Base-by-base conservation (phyloP, 1,139 yeast species). In the Saccharomyces pastorianus region DNA sequence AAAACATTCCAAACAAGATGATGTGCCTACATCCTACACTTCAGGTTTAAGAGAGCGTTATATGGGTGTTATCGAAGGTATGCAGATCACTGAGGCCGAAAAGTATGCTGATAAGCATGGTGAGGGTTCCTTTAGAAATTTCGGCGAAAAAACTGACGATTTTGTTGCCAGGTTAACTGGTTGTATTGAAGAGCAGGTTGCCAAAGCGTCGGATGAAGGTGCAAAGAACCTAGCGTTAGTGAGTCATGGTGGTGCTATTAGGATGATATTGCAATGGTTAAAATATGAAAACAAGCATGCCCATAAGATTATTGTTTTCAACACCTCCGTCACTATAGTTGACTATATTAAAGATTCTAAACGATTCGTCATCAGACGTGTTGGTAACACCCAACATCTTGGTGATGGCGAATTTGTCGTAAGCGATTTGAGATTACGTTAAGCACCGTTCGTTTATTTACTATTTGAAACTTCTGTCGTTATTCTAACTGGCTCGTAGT, bases 211-310 rank as follows among this genome's bases (percentile, higher is more conserved):
- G 1, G 63, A 63, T 0, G 64, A 71, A 3, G 47, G 53, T 20
- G 68, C 73, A 57, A 67, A 70, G 49, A 85, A 85, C 56, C 77
- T 86, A 1, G 73, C 84, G 28, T 58, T 89, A 27, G 83, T 93
- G 55, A 83, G 93, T 11, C 97, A 90, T 66, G 97, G 97, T 20
- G 96, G 96, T 5, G 88, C 88, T 1, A 83, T 90, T 34, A 78
- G 88, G 52, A 78, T 82, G 49, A 77, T 85, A 48, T 65, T 80
- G 51, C 78, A 64, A 56, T 67, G 65, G 61, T 57, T 72, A 14
- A 63, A 80, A 53, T 72, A 70, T 1, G 71, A 80, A 54, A 64
- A 70, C 42, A 29, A 46, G 0, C 49, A 51, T 0, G 70, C 65
- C 6, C 75, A 72, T 1, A 77, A 76, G 53, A 73, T 85, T 57